Evolutionary conservation across 352 stramenopile species (phyloP).

Genomic region (Pythium plurisporium): DNA sequence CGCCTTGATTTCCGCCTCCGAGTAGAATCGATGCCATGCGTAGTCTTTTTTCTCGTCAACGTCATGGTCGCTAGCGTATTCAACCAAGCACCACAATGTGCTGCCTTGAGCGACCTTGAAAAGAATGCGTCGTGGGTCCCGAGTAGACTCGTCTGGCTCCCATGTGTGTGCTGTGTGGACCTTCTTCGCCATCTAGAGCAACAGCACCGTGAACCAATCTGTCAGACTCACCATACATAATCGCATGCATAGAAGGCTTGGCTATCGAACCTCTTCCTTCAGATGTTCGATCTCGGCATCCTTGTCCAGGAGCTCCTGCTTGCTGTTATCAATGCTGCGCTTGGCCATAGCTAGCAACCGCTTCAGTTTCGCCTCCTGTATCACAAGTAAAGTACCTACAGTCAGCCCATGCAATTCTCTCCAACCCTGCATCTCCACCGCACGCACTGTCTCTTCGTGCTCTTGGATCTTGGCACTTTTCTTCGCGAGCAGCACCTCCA

Average conservation of each 20-base stretch:
- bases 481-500: constrained; percentile 64
- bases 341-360: constrained; percentile 83
- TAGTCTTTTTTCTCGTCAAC: constrained; percentile 59
- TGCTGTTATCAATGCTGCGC: constrained; percentile 87
- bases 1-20: constrained; percentile 49
- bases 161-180: constrained; percentile 39
- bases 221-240: neutral
- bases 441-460: constrained; percentile 63
- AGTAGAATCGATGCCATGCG: constrained; percentile 70
- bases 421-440: neutral
- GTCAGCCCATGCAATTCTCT: neutral
- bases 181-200: constrained; percentile 27
- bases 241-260: neutral
- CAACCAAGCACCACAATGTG: constrained; percentile 75
- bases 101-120: constrained; percentile 59
- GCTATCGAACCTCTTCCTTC: constrained; percentile 31
- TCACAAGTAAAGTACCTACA: no score
- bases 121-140: constrained; percentile 58
- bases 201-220: neutral
- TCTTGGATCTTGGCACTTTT: constrained; percentile 72
- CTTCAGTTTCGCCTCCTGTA: constrained; percentile 76
- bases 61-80: constrained; percentile 72
- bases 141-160: constrained; percentile 41
- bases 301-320: constrained; percentile 71
- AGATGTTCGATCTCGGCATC: constrained; percentile 47